Evolutionary conservation across 768 basidiomycete species (phyloP), one percentile per base, ranked within the genome.

Genomic region (Paxillus rubicundulus): DNA sequence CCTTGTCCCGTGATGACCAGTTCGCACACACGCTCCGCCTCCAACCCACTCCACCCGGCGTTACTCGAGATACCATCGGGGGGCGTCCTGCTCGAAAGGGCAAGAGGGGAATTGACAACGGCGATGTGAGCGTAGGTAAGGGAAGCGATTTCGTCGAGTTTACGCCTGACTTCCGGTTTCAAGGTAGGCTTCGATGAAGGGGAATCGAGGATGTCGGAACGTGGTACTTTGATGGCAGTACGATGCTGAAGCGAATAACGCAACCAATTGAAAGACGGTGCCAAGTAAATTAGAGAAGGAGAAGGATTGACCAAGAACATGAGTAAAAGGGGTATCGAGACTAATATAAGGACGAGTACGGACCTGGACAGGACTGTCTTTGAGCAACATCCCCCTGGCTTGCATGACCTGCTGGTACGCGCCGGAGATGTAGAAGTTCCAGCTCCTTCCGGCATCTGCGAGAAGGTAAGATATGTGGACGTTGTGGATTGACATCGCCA

Each of bases 111-210:
- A 61, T 96, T 95, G 63, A 96, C 88, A 59, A 98, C 93, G 21
- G 93, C 87, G 65, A 98, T 92, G 68, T 94, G 91, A 9, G 95
- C 92, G 54, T 84, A 76, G n/a, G 92, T 95, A 65, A 92, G 88
- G 2, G 87, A 85, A 27, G 94, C 95, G 64, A 98, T 91, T 65
- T 96, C 92, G 69, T 97, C 93, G n/a, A 98, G 81, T 50, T 86
- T 83, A 46, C 83, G 82, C 48, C 88, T 82, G 33, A 95, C 89
- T 58, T 91, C 86, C 1, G 83, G 74, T 69, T 94, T 95, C 62
- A 96, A 79, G 6, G 82, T 69, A 6, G 89, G 90, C 72, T 87
- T 85, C 38, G 85, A 85, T 57, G 85, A 80, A 49, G 84, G 85
- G 47, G 85, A 84, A 70, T 97, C 93, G 45, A 98, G 85, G 53